These are phyloP conservation scores for Penicillium silybi DNA, from an alignment of 495 filamentous ascomycete species.

Conservation along the genomic window DNA sequence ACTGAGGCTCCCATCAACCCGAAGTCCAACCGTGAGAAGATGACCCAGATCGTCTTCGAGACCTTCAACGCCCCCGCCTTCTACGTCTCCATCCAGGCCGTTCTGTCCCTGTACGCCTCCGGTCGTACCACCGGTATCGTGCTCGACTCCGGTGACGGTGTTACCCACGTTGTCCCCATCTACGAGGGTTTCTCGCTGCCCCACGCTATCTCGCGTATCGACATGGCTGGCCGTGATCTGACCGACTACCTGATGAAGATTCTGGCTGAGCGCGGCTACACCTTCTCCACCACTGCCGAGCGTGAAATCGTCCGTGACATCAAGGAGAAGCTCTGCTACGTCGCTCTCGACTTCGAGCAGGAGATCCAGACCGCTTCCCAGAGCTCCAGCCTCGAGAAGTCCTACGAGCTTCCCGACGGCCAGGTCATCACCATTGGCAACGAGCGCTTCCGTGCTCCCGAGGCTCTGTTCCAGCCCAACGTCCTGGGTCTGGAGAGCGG, in stretches of 20 bases:
- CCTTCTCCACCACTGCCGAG: slow-evolving; percentile 99
- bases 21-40: slow-evolving; percentile 99
- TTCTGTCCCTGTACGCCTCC: slow-evolving; percentile 97
- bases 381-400: slow-evolving; percentile 98
- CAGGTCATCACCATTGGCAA: slow-evolving; percentile 99
- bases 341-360: slow-evolving; percentile 99
- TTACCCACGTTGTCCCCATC: slow-evolving; percentile 99
- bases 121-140: slow-evolving; percentile 99
- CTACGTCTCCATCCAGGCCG: slow-evolving; percentile 99
- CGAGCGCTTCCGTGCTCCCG: slow-evolving; percentile 98
- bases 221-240: slow-evolving; percentile 99
- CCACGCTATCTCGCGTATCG: slow-evolving; percentile 98
- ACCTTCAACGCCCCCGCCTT: slow-evolving; percentile 99
- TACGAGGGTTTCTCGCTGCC: slow-evolving; percentile 99
- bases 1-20: slow-evolving; percentile 99
- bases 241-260: slow-evolving; percentile 99
- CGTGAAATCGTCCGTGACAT: slow-evolving; percentile 99
- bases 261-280: slow-evolving; percentile 96
- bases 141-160: slow-evolving; percentile 98
- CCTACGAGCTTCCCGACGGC: slow-evolving; percentile 98
- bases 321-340: slow-evolving; percentile 99
- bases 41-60: slow-evolving; percentile 99
- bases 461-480: slow-evolving; percentile 98
- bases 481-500: slow-evolving; percentile 97
- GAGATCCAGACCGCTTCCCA: slow-evolving; percentile 99